Evolutionary conservation across 805 yeast genomes (phyloP), one percentile per base, ranked within the genome.

Genomic region (Ogataea populi-albae): DNA sequence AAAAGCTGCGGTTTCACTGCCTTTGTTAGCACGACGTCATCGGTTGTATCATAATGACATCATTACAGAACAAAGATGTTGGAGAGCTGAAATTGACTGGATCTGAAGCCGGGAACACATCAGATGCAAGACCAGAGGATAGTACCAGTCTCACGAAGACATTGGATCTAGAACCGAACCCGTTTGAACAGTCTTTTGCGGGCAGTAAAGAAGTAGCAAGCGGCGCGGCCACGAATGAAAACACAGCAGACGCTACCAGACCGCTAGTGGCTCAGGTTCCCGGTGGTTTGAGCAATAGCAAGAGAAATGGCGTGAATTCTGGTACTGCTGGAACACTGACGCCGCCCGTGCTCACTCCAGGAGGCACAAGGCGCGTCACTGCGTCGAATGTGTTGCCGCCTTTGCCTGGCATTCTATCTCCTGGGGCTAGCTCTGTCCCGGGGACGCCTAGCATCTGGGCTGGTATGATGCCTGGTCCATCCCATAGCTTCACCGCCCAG

Each of bases 111-210:
- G n/a, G 35, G 12, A 36, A 17, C 10, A 11, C 37, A 4, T 11
- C 35, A 15, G 24, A 31, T 14, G 24, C 40, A 12, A 38, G 33
- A 19, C 36, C 32, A 30, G 37, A 38, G 8, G 35, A 40, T 19
- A 31, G 34, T 23, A 33, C 43, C n/a, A 36, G 24, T 26, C 34
- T 40, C 21, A 33, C 33, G 23, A 50, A 50, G 42, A 50, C 58
- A 2, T 40, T 61, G 15, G 66, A 59, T 36, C 35, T 88, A 40
- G 98, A 93, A 59, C 96, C 93, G 7, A 91, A 91, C 53, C 97
- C 97, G 4, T 91, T 91, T 57, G 98, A 91, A 61, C 85, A 83
- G 59, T 85, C 95, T 33, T 91, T 91, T 65, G 96, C 60, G 5
- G 53, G 49, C 24, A 45, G 40, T 34, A 41, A 52, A 17, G 48